A percentile compares a stretch with the other conserved stretches of the same genome.
Evolutionary conservation across 75 land plant species (phyloP).

Genomic region (Isoetes taiwanensis): DNA sequence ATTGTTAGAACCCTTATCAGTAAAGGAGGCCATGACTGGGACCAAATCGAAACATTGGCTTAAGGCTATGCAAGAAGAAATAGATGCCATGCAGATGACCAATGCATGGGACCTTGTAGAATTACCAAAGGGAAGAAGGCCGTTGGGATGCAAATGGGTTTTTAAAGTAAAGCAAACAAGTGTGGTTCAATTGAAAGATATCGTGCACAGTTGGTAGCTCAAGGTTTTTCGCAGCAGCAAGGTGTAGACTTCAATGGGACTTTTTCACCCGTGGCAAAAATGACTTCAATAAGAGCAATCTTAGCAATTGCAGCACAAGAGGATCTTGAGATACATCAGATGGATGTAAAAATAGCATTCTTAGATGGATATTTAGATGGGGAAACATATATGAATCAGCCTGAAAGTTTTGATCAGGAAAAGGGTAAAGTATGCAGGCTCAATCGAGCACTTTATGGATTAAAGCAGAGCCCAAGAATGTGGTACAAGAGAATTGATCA

Average conservation of each 20-base stretch:
- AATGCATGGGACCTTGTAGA: conserved; percentile 11
- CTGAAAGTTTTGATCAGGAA: not conserved
- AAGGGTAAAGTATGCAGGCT: too few species aligned
- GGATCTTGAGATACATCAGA: not conserved
- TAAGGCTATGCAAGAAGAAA: conserved; percentile 11
- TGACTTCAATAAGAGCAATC: not conserved
- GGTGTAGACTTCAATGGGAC: not conserved
- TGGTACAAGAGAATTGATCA: too few species aligned
- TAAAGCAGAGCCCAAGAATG: too few species aligned
- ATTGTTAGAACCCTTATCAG: not conserved
- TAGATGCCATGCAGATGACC: not conserved
- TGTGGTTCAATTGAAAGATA: conserved; percentile 7
- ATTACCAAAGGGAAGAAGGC: not conserved
- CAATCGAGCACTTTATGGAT: too few species aligned
- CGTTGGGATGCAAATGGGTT: conserved; percentile 17
- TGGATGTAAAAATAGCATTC: conserved; percentile 5
- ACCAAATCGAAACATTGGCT: not conserved
- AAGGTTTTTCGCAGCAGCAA: conserved; percentile 12
- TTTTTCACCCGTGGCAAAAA: conserved; percentile 1
- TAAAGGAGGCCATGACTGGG: not conserved
- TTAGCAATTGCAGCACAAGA: not conserved
- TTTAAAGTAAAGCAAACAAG: conserved; percentile 6
- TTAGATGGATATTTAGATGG: not conserved
- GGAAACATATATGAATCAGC: not conserved
- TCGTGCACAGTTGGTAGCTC: conserved; percentile 17